These are phyloP conservation scores for Trypanosoma cruzi DNA, from an alignment of 208 protist genomes.

Conservation along the genomic window DNA sequence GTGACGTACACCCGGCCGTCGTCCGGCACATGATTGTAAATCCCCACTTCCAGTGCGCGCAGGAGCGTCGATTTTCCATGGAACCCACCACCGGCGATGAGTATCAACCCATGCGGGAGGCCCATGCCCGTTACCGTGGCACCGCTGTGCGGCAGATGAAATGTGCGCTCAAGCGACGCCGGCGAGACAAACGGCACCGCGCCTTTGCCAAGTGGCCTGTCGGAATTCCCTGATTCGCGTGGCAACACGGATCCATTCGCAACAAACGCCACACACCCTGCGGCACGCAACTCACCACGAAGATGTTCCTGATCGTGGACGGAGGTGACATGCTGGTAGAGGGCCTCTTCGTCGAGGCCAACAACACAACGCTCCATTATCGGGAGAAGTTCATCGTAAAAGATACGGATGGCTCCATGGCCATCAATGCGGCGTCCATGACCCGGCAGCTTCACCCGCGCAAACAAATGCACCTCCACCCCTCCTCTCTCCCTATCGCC, in stretches of 20 bases:
- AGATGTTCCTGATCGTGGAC: slow-evolving; percentile 92
- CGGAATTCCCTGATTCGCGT: slow-evolving; percentile 77
- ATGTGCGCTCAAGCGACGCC: slow-evolving; percentile 44
- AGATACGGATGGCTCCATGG: slow-evolving; percentile 44
- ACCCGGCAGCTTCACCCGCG: slow-evolving; percentile 92
- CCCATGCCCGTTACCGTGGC: slow-evolving; percentile 83
- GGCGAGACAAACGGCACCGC: slow-evolving; percentile 86
- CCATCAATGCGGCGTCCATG: slow-evolving; percentile 76
- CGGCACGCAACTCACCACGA: slow-evolving; percentile 43
- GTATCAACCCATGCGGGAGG: slow-evolving; percentile 90
- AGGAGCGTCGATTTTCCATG: slow-evolving; percentile 96
- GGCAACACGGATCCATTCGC: slow-evolving; percentile 92
- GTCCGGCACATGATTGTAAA: slow-evolving; percentile 95
- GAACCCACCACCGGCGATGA: slow-evolving; percentile 96
- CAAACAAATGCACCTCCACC: slow-evolving; percentile 54
- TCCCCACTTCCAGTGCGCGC: slow-evolving; percentile 88
- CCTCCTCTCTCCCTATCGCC: neutral
- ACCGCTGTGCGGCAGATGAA: slow-evolving; percentile 75
- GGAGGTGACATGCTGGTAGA: slow-evolving; percentile 73
- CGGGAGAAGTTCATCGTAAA: slow-evolving; percentile 45
- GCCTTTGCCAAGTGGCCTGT: slow-evolving; percentile 63
- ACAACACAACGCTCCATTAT: slow-evolving; percentile 36
- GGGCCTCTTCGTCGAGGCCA: slow-evolving; percentile 20
- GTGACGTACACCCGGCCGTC: slow-evolving; percentile 94
- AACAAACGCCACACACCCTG: slow-evolving; percentile 89